phyloP scores from a whole-genome alignment of 805 yeast species.

The Saturnispora hagleri region DNA sequence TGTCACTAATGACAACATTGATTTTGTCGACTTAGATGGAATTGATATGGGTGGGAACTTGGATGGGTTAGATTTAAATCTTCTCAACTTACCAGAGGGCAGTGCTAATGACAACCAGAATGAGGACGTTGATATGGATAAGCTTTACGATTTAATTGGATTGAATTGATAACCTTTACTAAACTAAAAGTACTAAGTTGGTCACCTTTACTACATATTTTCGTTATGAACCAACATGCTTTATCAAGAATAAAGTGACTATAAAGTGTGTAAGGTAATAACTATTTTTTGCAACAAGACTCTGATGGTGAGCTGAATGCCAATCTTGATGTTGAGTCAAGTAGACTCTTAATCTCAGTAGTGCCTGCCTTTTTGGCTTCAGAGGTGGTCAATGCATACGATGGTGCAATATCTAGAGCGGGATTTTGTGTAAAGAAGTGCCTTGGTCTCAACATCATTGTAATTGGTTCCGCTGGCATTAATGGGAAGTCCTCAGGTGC shows the following conservation, averaged over 20 bases:
- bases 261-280: not conserved
- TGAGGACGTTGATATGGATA: slow-evolving; percentile 6
- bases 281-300: not conserved
- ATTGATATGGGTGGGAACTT: slow-evolving; percentile 13
- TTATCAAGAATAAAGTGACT: not conserved
- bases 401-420: slow-evolving; percentile 64
- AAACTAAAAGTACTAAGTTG: not conserved
- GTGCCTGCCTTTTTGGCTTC: slow-evolving; percentile 32
- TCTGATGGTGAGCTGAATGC: slow-evolving; percentile 30
- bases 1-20: not conserved
- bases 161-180: not conserved
- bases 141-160: slow-evolving; percentile 14
- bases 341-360: slow-evolving; percentile 32
- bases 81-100: slow-evolving; percentile 15
- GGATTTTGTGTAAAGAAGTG: slow-evolving; percentile 75
- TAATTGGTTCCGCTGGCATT: slow-evolving; percentile 81
- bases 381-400: slow-evolving; percentile 41
- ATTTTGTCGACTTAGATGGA: slow-evolving; percentile 2
- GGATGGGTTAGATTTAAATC: slow-evolving; percentile 22
- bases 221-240: not conserved
- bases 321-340: slow-evolving; percentile 42
- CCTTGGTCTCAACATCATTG: slow-evolving; percentile 67
- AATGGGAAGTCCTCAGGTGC: slow-evolving; percentile 86
- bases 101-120: slow-evolving; percentile 4
- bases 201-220: too few species aligned